Conservation (phyloP, 208 protist genomes). For the Crithidia acanthocephali region DNA sequence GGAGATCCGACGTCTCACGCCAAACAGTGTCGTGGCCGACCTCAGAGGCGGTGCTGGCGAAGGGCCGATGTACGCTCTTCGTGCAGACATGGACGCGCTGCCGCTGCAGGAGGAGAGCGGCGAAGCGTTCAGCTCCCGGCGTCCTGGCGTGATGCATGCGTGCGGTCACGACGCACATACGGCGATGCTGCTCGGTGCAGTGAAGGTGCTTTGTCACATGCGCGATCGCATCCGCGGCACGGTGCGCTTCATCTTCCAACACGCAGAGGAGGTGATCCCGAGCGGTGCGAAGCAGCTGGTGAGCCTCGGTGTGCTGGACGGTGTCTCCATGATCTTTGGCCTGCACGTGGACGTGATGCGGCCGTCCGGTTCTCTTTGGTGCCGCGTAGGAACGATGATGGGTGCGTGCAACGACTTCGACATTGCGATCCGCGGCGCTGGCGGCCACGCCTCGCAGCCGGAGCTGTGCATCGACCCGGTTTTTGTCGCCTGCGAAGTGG, state of each 20-base stretch:
- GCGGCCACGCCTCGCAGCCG: slow-evolving; percentile 71
- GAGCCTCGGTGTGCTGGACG: slow-evolving; percentile 49
- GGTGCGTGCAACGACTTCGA: slow-evolving; percentile 71
- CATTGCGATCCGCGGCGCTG: slow-evolving; percentile 61
- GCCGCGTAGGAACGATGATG: slow-evolving; percentile 38
- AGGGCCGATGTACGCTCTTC: slow-evolving; percentile 57
- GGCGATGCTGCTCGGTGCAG: slow-evolving; percentile 68
- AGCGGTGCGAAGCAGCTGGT: slow-evolving; percentile 66
- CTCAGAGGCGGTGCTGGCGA: slow-evolving; percentile 55
- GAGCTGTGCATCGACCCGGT: slow-evolving; percentile 75
- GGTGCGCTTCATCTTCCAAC: slow-evolving; percentile 81
- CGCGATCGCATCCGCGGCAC: slow-evolving; percentile 57
- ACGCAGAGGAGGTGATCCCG: slow-evolving; percentile 69
- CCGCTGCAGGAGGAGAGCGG: slow-evolving; percentile 60
- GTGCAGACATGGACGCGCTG: slow-evolving; percentile 72
- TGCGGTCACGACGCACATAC: slow-evolving; percentile 74
- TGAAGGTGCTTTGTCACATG: slow-evolving; percentile 57
- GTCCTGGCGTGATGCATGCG: slow-evolving; percentile 66
- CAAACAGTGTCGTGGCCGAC: slow-evolving; percentile 66
- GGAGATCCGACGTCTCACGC: slow-evolving; percentile 52
- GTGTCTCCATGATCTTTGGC: slow-evolving; percentile 67
- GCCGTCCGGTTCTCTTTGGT: slow-evolving; percentile 24
- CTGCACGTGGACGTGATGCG: slow-evolving; percentile 42
- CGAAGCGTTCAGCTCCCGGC: slow-evolving; percentile 57
- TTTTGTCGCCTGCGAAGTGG: slow-evolving; percentile 54